Base-by-base conservation (phyloP, 192 early-diverging fungal species). In the Coemansia sp. region DNA sequence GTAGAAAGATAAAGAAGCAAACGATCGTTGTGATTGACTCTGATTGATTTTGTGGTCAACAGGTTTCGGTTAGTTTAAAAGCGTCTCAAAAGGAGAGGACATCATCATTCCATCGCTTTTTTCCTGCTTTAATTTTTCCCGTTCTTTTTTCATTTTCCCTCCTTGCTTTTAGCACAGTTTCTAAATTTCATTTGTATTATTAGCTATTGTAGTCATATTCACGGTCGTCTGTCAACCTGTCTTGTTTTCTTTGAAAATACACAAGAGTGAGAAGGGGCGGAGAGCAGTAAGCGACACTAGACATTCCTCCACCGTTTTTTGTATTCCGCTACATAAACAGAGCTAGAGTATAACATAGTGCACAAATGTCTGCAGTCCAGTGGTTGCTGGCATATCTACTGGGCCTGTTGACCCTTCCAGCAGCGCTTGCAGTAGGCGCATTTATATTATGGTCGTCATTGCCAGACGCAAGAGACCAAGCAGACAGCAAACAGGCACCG, bases 351-450 rank as follows among this genome's bases (percentile, higher is more conserved):
- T 9, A n/a, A 13, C 39, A 59, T 16, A 42, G 15, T 47, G 61
- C 63, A 63, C 61, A 74, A 52, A 65, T 69, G 48, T 58, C 64
- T 32, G 40, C 72, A 56, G 61, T 64, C 50, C 67, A 64, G 43
- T 56, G 71, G 63, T 37, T 74, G 68, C 65, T 74, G 67, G 67
- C 71, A 37, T 82, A 82, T 71, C 48, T 71, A 16, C 63, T 82
- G 49, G 79, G 79, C 61, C 52, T 82, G 39, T 53, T 76, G 56
- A 82, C 79, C 1, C 67, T 82, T 43, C 79, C 79, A 1, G 70
- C 49, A 16, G 63, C 72, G 15, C 48, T 76, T 4, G 61, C 65
- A 19, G 66, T 59, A 6, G 75, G 63, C 4, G 61, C 73, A 16
- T 48, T 59, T 26, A 50, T 68, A 47, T 61, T 82, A 57, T 76